phyloP scores from a whole-genome alignment of 192 early-diverging fungal species.

The Powellomyces hirtus region DNA sequence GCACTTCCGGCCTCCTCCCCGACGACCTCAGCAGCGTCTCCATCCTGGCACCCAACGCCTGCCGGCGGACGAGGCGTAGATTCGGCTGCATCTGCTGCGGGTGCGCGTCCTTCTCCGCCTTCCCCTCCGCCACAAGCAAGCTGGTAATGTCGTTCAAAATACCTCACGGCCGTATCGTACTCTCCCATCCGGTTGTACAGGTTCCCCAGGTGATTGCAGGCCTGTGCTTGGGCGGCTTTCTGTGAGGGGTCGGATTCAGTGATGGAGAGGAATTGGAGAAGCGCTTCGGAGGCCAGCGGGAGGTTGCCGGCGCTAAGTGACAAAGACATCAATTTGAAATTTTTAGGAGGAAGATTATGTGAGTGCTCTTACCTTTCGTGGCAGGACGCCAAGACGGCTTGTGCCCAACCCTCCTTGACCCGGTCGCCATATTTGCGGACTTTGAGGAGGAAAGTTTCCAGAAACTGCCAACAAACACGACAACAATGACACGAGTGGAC shows the following conservation, averaged over 20 bases:
- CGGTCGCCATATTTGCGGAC: conserved; percentile 27
- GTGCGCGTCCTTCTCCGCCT: background rate
- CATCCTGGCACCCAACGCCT: background rate
- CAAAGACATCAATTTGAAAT: background rate
- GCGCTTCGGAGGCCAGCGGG: conserved; percentile 24
- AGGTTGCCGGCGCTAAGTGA: conserved; percentile 38
- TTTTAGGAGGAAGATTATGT: background rate
- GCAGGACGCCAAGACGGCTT: conserved; percentile 41
- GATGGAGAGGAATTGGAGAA: conserved; percentile 37
- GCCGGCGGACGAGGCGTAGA: background rate
- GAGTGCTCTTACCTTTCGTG: conserved; percentile 41
- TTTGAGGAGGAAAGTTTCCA: conserved; percentile 39
- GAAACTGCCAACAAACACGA: background rate
- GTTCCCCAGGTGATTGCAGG: conserved; percentile 49
- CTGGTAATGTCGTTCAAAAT: conserved; percentile 45
- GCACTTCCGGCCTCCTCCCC: background rate
- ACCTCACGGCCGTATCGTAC: conserved; percentile 36
- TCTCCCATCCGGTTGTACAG: conserved; percentile 45
- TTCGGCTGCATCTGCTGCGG: background rate
- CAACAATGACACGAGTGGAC: no score
- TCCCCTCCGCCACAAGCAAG: conserved; percentile 15
- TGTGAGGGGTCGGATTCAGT: conserved; percentile 35
- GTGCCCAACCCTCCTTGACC: conserved; percentile 40
- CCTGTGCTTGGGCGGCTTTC: conserved; percentile 34
- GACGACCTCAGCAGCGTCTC: background rate